phyloP scores from a whole-genome alignment of 768 basidiomycete genomes.

The Xerocomus brunneocitrinus region DNA sequence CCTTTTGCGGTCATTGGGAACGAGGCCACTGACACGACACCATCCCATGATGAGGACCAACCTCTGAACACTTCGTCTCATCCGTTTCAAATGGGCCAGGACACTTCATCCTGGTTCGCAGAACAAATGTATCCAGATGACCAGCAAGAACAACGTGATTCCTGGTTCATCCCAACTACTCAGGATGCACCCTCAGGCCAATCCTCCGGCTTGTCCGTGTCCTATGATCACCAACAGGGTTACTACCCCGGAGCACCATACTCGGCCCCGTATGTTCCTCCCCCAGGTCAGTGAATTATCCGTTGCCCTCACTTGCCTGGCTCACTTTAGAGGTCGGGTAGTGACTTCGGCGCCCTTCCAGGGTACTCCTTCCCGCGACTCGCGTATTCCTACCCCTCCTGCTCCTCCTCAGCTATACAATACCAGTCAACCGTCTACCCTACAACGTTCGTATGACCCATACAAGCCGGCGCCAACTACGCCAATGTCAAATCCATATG shows the following conservation, averaged over 20 bases:
- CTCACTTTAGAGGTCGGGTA: slow-evolving; percentile 7
- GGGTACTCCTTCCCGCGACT: slow-evolving; percentile 17
- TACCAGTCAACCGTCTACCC: slow-evolving; percentile 13
- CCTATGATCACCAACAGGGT: slow-evolving; percentile 29
- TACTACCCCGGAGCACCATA: slow-evolving; percentile 28
- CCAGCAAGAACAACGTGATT: slow-evolving; percentile 22
- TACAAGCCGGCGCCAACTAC: slow-evolving; percentile 31
- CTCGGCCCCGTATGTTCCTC: slow-evolving; percentile 9
- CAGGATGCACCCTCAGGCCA: slow-evolving; percentile 12
- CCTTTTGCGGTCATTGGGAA: slow-evolving; percentile 59
- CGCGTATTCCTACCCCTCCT: slow-evolving; percentile 22
- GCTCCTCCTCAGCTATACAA: slow-evolving; percentile 13
- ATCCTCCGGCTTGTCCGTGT: slow-evolving; percentile 11
- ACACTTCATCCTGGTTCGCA: slow-evolving; percentile 38
- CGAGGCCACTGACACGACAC: slow-evolving; percentile 29
- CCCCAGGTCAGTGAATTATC: slow-evolving; percentile 22
- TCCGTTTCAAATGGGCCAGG: slow-evolving; percentile 31
- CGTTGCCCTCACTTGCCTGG: background rate
- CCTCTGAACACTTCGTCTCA: slow-evolving; percentile 17
- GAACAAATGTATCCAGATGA: slow-evolving; percentile 28
- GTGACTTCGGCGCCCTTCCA: slow-evolving; percentile 14
- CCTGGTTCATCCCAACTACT: slow-evolving; percentile 25
- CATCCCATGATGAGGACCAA: slow-evolving; percentile 23
- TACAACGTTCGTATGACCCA: slow-evolving; percentile 28
- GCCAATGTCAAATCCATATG: slow-evolving; percentile 20